These are phyloP conservation scores for Aspergillus fumigatus DNA, from an alignment of 2,329 filamentous ascomycete species.

Conservation along the genomic window DNA sequence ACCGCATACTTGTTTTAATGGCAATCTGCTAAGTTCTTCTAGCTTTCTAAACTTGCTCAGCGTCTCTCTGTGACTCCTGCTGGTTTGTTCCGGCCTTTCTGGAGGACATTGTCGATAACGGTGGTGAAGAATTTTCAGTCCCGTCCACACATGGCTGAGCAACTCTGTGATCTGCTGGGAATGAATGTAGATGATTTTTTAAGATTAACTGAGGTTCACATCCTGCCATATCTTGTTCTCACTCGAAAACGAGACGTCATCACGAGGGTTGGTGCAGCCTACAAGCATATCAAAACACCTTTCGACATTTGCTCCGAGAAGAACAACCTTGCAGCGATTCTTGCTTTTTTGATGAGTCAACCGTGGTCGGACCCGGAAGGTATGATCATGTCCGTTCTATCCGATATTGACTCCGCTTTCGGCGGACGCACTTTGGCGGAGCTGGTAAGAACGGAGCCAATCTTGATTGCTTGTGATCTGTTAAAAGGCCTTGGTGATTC, in stretches of 20 bases:
- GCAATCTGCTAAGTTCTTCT: not conserved
- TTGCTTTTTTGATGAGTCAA: conserved; percentile 56
- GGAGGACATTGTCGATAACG: conserved; percentile 76
- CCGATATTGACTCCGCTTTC: conserved; percentile 66
- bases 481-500: conserved; percentile 74
- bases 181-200: conserved; percentile 72
- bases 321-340: conserved; percentile 54
- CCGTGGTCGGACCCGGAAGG: conserved; percentile 61
- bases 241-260: conserved; percentile 74
- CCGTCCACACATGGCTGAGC: conserved; percentile 75
- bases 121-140: conserved; percentile 76
- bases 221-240: conserved; percentile 80
- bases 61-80: conserved; percentile 58
- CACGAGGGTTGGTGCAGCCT: conserved; percentile 70
- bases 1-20: not conserved
- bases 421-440: conserved; percentile 61
- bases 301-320: conserved; percentile 61
- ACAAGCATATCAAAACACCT: conserved; percentile 46
- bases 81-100: conserved; percentile 78
- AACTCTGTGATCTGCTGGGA: conserved; percentile 75
- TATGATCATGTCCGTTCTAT: conserved; percentile 64
- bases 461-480: conserved; percentile 72
- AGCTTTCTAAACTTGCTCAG: conserved; percentile 68
- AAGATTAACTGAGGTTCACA: conserved; percentile 70
- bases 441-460: conserved; percentile 69